Evolutionary conservation across 306 rosid species (phyloP), one percentile per base, ranked within the genome.

Genomic region (Carpinus fangiana): DNA sequence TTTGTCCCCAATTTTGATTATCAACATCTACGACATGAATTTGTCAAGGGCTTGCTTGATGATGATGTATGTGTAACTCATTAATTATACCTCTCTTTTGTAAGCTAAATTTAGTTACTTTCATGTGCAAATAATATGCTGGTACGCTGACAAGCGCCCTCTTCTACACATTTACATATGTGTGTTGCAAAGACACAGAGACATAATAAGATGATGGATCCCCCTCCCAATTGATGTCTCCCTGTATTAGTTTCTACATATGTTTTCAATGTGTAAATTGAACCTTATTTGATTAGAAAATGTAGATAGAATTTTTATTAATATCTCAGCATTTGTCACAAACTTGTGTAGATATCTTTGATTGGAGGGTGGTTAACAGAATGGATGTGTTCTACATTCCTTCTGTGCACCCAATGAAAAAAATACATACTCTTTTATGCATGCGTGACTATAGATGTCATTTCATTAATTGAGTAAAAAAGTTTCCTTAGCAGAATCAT

Each of bases 11-110:
- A 96, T 81, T 96, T 96, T 84, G 99, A 96, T 84, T 96, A 93
- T 83, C 99, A 96, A 87, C 99, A 96, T 87, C 84, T 96, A 17
- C 94, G 99, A 43, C 98, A 97, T 48, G 93, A 96, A 87, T 96
- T 96, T 83, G 92, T 96, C 61, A 96, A 96, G 92, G 99, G 96
- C 55, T 82, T 96, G 92, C 99, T 96, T 66, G 50, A 90, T 80
- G 99, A 96, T 78, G 99, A 96, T 82, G 99, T 93, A 90, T 18
- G 89, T 83, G 21, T 87, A 68, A 67, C 78, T 57, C 47, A 17
- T 10, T 31, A 31, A 31, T 31, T 34, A 20, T 53, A 73, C 76
- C 76, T 78, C 62, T 77, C 70, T 80, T 57, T 69, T 65, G 8
- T 57, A 20, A 79, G 26, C 76, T 78, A 13, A 68, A 69, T 81